These are phyloP conservation scores for Firmiana major DNA, from an alignment of 345 rosid genomes.

Conservation along the genomic window DNA sequence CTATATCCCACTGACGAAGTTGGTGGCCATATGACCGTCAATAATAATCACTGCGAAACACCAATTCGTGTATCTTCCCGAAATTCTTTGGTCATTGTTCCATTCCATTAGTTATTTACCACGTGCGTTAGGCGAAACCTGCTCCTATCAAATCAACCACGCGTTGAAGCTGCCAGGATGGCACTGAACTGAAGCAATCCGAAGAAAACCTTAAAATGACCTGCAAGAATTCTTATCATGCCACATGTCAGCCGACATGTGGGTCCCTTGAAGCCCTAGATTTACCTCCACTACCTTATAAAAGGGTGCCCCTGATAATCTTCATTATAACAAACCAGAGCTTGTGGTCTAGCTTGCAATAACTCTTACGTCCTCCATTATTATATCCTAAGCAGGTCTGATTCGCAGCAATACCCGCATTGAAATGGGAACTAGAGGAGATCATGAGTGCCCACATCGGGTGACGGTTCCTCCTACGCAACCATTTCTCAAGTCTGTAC, in stretches of 20 bases:
- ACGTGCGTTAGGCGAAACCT: neutral
- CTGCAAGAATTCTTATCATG: too few relatives aligned
- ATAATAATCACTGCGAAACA: neutral
- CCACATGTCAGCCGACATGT: neutral
- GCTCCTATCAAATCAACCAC: neutral
- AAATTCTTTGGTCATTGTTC: constrained; percentile 10
- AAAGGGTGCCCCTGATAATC: neutral
- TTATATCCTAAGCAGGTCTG: neutral
- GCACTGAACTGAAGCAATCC: neutral
- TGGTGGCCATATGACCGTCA: constrained; percentile 1
- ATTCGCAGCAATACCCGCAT: neutral
- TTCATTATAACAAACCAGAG: neutral
- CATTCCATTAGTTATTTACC: constrained; percentile 7
- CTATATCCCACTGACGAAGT: constrained; percentile 10
- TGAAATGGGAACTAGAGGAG: constrained; percentile 32
- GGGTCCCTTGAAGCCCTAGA: constrained; percentile 10
- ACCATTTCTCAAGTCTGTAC: constrained; percentile 65
- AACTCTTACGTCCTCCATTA: neutral
- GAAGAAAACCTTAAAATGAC: neutral
- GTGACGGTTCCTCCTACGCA: constrained; percentile 72
- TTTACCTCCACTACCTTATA: constrained; percentile 5
- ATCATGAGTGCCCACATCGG: constrained; percentile 38
- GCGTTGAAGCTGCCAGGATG: neutral
- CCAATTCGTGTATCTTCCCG: neutral
- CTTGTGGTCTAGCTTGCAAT: neutral